Evolutionary conservation across 2,329 filamentous ascomycete genomes (phyloP), one percentile per base, ranked within the genome.

Genomic region (Zymoseptoria tritici): DNA sequence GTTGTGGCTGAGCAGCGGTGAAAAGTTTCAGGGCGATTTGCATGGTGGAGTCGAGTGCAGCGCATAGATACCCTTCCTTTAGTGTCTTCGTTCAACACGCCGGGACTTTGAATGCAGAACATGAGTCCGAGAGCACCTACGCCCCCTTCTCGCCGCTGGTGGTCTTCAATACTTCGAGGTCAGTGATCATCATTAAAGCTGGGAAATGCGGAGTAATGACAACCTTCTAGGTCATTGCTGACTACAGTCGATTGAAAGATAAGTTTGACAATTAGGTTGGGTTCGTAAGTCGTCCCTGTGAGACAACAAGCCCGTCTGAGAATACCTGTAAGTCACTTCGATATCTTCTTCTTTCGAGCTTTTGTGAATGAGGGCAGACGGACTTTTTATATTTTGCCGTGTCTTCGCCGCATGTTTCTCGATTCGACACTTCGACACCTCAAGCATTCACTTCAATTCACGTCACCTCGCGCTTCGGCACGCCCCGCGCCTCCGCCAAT

Each of bases 81-180:
- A 52, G 46, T 54, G 54, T 54, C 54, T 49, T 50, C 57, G 57
- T 62, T 62, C 60, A 62, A 62, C 57, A 59, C 59, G 52, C 13
- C 22, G n/a, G 22, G 52, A 53, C 20, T 29, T 52, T 22, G 26
- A 31, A 19, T 13, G 9, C 22, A 24, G 11, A 19, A 11, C 24
- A 13, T 21, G 11, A 52, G 20, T 52, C 19, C 24, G 11, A 50
- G 11, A n/a, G n/a, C 50, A 5, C 20, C 2, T 22, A 21, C 4
- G 20, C 11, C 16, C 20, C 24, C 11, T 5, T 9, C 9, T 13
- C 4, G 4, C n/a, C 16, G 24, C 19, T 24, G 20, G 24, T 21
- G 2, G 11, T 13, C 11, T 11, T 7, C 1, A 7, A n/a, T 50
- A 9, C 26, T 29, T 29, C 26, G 4, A 29, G 26, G 26, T 29